A percentile compares a stretch with the other conserved stretches of the same genome.
These are phyloP conservation scores for Solanum piurae DNA, from an alignment of 257 asterid genomes.

Conservation along the genomic window DNA sequence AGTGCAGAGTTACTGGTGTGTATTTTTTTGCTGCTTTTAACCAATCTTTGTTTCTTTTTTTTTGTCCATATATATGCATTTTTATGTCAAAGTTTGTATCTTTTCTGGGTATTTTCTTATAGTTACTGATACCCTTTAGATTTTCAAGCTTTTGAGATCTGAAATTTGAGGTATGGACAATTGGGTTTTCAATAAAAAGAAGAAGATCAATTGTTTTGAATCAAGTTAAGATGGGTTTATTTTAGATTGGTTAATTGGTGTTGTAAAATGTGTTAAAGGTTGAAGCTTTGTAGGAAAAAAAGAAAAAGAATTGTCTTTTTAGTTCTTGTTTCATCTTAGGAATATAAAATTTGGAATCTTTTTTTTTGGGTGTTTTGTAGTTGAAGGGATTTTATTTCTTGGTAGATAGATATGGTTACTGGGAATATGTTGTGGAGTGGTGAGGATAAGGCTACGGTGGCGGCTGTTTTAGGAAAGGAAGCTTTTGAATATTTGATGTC, in stretches of 20 bases:
- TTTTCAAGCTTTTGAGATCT: slow-evolving; percentile 48
- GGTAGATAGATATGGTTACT: slow-evolving; percentile 32
- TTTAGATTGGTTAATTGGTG: slow-evolving; percentile 8
- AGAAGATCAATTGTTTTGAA: neutral
- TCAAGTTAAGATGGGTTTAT: slow-evolving; percentile 6
- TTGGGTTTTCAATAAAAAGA: neutral
- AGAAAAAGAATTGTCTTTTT: neutral
- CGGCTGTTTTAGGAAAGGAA: slow-evolving; percentile 69
- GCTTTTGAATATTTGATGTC: slow-evolving; percentile 81
- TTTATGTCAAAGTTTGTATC: neutral
- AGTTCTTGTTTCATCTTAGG: neutral
- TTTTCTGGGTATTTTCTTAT: slow-evolving; percentile 12
- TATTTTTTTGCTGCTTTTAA: neutral
- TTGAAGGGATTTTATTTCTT: neutral
- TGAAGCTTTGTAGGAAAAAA: slow-evolving; percentile 1
- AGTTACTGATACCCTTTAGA: slow-evolving; percentile 17
- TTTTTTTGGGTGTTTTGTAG: neutral
- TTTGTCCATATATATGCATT: neutral
- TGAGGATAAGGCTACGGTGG: slow-evolving; percentile 74
- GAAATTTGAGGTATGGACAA: slow-evolving; percentile 15
- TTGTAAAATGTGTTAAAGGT: slow-evolving; percentile 11
- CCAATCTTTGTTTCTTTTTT: neutral
- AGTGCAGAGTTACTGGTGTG: slow-evolving; percentile 31
- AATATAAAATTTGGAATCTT: neutral
- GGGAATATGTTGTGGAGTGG: slow-evolving; percentile 55